Percentiles rank a stretch among this genome's conserved stretches.
Evolutionary conservation across 345 rosid genomes (phyloP).

Genomic region (Salix koriyanagi): DNA sequence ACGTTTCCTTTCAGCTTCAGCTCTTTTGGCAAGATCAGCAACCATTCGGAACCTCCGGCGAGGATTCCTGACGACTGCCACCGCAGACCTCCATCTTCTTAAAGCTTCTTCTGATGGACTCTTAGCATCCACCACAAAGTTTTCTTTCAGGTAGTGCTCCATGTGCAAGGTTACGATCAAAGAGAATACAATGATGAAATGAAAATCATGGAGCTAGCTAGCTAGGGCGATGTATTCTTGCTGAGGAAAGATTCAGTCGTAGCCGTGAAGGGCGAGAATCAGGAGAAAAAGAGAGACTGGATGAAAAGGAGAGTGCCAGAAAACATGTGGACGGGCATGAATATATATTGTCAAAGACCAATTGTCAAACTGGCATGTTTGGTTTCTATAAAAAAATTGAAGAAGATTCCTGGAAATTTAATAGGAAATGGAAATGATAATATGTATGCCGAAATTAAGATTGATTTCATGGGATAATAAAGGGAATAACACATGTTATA

Average conservation of each 20-base stretch:
- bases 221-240: background rate
- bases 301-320: background rate
- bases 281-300: background rate
- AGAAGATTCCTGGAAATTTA: too few relatives aligned
- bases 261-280: background rate
- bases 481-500: too few relatives aligned
- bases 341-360: too few relatives aligned
- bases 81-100: constrained; percentile 27
- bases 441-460: too few relatives aligned
- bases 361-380: too few relatives aligned
- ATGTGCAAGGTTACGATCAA: background rate
- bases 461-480: too few relatives aligned
- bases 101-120: constrained; percentile 25
- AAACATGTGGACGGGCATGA: background rate
- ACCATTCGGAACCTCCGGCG: constrained; percentile 33
- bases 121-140: constrained; percentile 26
- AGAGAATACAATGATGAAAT: background rate
- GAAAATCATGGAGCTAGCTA: background rate
- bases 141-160: constrained; percentile 32
- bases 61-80: constrained; percentile 30
- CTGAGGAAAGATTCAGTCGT: background rate
- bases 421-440: too few relatives aligned
- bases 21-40: constrained; percentile 29
- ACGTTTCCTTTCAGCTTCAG: constrained; percentile 25
- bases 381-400: too few relatives aligned